Base-by-base conservation (phyloP, 2,329 filamentous ascomycete genomes). In the Graphilbum sp. region DNA sequence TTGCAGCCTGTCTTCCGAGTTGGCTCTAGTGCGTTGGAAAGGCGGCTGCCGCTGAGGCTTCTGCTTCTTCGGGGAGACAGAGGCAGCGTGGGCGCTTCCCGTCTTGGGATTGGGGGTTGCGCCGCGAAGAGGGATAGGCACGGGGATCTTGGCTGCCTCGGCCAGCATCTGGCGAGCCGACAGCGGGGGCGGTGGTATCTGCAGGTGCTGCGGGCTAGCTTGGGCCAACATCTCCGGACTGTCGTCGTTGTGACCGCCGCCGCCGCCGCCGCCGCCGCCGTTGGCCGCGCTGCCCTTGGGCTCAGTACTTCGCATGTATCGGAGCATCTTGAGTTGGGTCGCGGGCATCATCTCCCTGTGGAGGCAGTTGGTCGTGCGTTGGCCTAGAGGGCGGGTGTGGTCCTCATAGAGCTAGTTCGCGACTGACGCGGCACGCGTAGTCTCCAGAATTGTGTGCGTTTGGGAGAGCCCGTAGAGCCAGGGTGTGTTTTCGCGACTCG, bases 111-210 rank as follows among this genome's bases (percentile, higher is more conserved):
- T 44, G 37, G 40, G 46, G 32, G 48, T 37, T n/a, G 53, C 41
- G 25, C 46, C 47, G 36, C 57, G 54, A 25, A 48, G 48, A 20
- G 46, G 38, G 23, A 46, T 52, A 12, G 62, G 58, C 15, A 56
- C 40, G n/a, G 53, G 54, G 12, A 61, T 48, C 41, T 53, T 57
- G 34, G 54, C 52, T 32, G 54, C 49, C 38, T 59, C 53, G 29
- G 54, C 50, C 12, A 49, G 40, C 18, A 43, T 43, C 35, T 52
- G 48, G 24, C 49, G 48, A 25, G 48, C 40, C 35, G 51, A 49
- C 35, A 52, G 44, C 34, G 53, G 51, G 32, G 51, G 37, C 11
- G 41, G 36, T 16, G 37, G 24, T 11, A 29, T 31, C 18, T 27
- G 30, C 20, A 30, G 16, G 18, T 29, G 36, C 23, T 23, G 25